phyloP scores from a whole-genome alignment of 805 yeast genomes.

The Ogataea polymorpha region DNA sequence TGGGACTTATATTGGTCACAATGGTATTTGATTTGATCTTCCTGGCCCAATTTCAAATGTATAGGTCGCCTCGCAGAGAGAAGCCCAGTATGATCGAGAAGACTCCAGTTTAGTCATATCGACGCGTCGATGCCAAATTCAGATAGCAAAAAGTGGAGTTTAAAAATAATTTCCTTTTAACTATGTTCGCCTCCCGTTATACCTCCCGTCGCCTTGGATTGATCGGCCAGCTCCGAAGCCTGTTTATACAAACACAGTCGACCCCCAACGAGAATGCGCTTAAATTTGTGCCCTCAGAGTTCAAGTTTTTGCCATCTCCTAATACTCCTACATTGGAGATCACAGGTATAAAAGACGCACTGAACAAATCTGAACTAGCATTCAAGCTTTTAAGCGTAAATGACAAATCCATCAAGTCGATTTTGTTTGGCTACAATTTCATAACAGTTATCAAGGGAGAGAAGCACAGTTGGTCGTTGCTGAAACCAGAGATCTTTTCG shows the following conservation, averaged over 20 bases:
- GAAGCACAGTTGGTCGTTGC: slow-evolving; percentile 46
- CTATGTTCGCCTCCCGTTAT: slow-evolving; percentile 2
- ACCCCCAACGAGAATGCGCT: slow-evolving; percentile 87
- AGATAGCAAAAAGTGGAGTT: slow-evolving; percentile 50
- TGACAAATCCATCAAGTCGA: slow-evolving; percentile 58
- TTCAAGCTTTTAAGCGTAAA: slow-evolving; percentile 69
- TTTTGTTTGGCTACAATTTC: slow-evolving; percentile 81
- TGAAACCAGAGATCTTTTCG: slow-evolving; percentile 66
- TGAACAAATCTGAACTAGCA: slow-evolving; percentile 67
- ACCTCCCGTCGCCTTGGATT: slow-evolving; percentile 33
- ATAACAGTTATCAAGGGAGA: slow-evolving; percentile 70
- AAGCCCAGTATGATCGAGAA: background rate
- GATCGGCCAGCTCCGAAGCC: slow-evolving; percentile 18
- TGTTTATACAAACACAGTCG: slow-evolving; percentile 77
- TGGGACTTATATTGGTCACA: slow-evolving; percentile 39
- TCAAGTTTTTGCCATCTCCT: slow-evolving; percentile 58
- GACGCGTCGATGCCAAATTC: slow-evolving; percentile 34
- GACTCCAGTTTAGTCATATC: background rate
- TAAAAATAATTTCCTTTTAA: slow-evolving; percentile 31
- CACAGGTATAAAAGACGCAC: slow-evolving; percentile 71
- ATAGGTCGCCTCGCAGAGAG: slow-evolving; percentile 2
- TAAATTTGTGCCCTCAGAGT: slow-evolving; percentile 72
- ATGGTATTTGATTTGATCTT: slow-evolving; percentile 30
- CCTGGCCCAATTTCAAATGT: slow-evolving; percentile 26
- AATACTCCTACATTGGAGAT: slow-evolving; percentile 62